Percentiles rank a stretch among this genome's conserved stretches.
phyloP scores from a whole-genome alignment of 805 yeast species.

The Saccharomycopsis babjevae region DNA sequence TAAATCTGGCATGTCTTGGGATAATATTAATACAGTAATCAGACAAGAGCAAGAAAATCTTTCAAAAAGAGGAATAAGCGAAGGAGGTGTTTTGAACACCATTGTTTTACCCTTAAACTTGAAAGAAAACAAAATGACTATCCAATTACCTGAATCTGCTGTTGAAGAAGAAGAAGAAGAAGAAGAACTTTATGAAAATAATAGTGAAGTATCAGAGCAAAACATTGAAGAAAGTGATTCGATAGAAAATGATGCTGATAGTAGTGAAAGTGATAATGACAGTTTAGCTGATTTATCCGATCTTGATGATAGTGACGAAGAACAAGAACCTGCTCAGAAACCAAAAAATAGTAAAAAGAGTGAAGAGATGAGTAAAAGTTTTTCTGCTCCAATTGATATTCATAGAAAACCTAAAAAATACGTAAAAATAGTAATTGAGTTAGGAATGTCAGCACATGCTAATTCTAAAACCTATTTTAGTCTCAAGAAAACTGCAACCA shows the following conservation, averaged over 20 bases:
- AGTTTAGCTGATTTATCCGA: constrained; percentile 9
- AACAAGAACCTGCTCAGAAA: constrained; percentile 20
- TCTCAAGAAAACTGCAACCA: constrained; percentile 61
- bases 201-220: constrained; percentile 27
- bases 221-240: constrained; percentile 26
- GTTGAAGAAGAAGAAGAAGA: constrained; percentile 28
- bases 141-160: constrained; percentile 43
- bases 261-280: constrained; percentile 27
- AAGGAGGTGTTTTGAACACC: constrained; percentile 50
- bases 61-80: constrained; percentile 19
- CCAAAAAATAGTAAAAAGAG: constrained; percentile 8
- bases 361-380: constrained; percentile 15
- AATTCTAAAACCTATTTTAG: constrained; percentile 79
- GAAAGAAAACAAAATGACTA: constrained; percentile 52
- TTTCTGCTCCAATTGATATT: neutral
- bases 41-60: constrained; percentile 50
- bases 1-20: constrained; percentile 91
- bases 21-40: constrained; percentile 68
- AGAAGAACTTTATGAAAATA: constrained; percentile 16
- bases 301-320: constrained; percentile 20
- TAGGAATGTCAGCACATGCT: constrained; percentile 70
- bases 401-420: constrained; percentile 19
- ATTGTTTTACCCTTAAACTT: constrained; percentile 64
- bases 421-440: constrained; percentile 53
- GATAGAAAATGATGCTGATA: constrained; percentile 17